These are phyloP conservation scores for Ceratobasidium sp. DNA, from an alignment of 1,284 basidiomycete species.

Conservation along the genomic window DNA sequence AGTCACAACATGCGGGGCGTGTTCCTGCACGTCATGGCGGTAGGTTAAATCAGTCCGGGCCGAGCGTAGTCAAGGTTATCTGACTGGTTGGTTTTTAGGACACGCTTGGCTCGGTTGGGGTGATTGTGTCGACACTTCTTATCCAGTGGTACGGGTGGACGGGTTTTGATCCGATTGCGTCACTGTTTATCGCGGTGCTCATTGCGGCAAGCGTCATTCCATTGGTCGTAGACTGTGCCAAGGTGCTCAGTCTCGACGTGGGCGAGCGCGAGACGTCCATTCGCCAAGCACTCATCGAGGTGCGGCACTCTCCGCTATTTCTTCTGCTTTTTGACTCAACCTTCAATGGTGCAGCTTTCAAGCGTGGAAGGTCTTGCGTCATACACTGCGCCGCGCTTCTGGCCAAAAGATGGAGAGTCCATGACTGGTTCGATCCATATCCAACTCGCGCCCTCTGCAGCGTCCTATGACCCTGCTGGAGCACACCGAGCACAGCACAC, in stretches of 20 bases:
- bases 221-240: slow-evolving; percentile 91
- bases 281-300: slow-evolving; percentile 76
- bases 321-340: slow-evolving; percentile 38
- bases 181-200: slow-evolving; percentile 92
- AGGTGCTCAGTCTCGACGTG: slow-evolving; percentile 86
- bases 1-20: slow-evolving; percentile 99
- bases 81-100: slow-evolving; percentile 58
- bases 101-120: slow-evolving; percentile 93
- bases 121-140: slow-evolving; percentile 94
- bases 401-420: slow-evolving; percentile 90
- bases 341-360: slow-evolving; percentile 56
- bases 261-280: slow-evolving; percentile 72
- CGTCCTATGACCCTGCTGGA: slow-evolving; percentile 62
- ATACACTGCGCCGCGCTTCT: slow-evolving; percentile 86
- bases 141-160: slow-evolving; percentile 99
- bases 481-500: slow-evolving; percentile 58
- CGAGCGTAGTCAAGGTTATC: not conserved
- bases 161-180: slow-evolving; percentile 98
- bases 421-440: slow-evolving; percentile 91
- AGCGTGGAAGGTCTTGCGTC: slow-evolving; percentile 79
- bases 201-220: slow-evolving; percentile 96
- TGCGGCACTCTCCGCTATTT: slow-evolving; percentile 53
- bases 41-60: slow-evolving; percentile 54
- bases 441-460: slow-evolving; percentile 68
- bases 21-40: slow-evolving; percentile 90